Evolutionary conservation across 805 yeast species (phyloP).

Genomic region (Barnettozyma siamensis): DNA sequence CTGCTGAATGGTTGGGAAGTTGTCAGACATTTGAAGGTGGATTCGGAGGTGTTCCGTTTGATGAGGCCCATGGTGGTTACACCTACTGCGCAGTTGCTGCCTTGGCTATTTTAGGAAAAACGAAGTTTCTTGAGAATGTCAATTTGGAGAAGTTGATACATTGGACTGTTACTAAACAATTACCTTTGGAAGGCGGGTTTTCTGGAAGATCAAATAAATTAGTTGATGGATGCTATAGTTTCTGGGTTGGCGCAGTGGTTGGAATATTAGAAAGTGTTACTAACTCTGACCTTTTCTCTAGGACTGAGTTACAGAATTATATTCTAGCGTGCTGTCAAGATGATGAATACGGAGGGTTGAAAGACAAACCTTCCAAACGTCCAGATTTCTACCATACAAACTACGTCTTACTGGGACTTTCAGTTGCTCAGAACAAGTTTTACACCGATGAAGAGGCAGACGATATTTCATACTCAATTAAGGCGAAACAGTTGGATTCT

Average conservation of each 20-base stretch:
- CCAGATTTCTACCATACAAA: constrained; percentile 92
- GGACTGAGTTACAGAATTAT: constrained; percentile 57
- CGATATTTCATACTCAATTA: constrained; percentile 6
- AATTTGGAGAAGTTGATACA: constrained; percentile 45
- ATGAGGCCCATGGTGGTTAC: constrained; percentile 97
- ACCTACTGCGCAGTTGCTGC: constrained; percentile 83
- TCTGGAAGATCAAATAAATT: constrained; percentile 88
- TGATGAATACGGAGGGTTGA: constrained; percentile 57
- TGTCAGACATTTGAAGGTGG: constrained; percentile 98
- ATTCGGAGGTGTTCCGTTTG: constrained; percentile 72
- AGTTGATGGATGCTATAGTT: constrained; percentile 94
- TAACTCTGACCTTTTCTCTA: constrained; percentile 37
- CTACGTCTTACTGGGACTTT: constrained; percentile 73
- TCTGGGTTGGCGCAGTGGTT: constrained; percentile 85
- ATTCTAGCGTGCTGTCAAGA: constrained; percentile 73
- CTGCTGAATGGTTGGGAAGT: constrained; percentile 50
- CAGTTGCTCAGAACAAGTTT: constrained; percentile 20
- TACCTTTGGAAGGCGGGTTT: constrained; percentile 74
- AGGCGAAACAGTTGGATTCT: constrained; percentile 2
- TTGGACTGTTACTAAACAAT: constrained; percentile 75
- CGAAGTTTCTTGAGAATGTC: constrained; percentile 29
- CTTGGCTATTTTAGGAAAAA: constrained; percentile 39
- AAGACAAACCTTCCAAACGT: constrained; percentile 78
- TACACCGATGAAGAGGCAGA: not conserved
- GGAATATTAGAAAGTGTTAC: constrained; percentile 55